A percentile compares a stretch with the other conserved stretches of the same genome.
phyloP scores from a whole-genome alignment of 2,329 filamentous ascomycete species.

The Aspergillus hortae region DNA sequence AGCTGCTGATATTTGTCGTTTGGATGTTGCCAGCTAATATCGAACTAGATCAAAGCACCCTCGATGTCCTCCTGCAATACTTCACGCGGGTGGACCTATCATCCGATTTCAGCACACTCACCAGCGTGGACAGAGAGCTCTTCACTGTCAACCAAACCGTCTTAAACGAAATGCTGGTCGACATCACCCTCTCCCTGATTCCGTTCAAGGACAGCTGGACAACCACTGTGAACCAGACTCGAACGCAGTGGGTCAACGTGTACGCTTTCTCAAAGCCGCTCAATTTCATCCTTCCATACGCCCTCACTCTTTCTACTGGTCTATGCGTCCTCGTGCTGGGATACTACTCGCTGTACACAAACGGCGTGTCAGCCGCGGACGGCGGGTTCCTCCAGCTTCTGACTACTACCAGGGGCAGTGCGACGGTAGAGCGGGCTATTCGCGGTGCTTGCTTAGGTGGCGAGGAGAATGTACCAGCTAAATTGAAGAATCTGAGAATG shows the following conservation, averaged over 20 bases:
- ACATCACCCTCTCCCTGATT: not conserved
- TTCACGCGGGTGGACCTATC: not conserved
- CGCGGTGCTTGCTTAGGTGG: not conserved
- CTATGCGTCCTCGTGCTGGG: not conserved
- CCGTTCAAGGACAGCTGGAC: not conserved
- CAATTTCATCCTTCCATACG: not conserved
- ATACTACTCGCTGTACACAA: not conserved
- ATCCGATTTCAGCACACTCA: not conserved
- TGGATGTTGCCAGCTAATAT: not conserved
- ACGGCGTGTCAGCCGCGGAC: not conserved
- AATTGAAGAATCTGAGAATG: not conserved
- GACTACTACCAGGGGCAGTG: not conserved
- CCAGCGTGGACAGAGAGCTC: not conserved
- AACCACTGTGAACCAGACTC: not conserved
- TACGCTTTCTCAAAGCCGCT: not conserved
- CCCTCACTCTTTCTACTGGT: not conserved
- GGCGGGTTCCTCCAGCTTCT: not conserved
- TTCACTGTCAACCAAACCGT: not conserved
- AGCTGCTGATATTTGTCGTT: not conserved
- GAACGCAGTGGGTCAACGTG: not conserved
- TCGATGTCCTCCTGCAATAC: not conserved
- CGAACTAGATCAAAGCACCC: not conserved
- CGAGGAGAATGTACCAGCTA: not conserved
- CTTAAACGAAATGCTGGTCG: not conserved
- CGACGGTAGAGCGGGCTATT: not conserved